A percentile compares a stretch with the other conserved stretches of the same genome.
Evolutionary conservation across 208 protist genomes (phyloP).

Genomic region (Wallacemonas sp.): DNA sequence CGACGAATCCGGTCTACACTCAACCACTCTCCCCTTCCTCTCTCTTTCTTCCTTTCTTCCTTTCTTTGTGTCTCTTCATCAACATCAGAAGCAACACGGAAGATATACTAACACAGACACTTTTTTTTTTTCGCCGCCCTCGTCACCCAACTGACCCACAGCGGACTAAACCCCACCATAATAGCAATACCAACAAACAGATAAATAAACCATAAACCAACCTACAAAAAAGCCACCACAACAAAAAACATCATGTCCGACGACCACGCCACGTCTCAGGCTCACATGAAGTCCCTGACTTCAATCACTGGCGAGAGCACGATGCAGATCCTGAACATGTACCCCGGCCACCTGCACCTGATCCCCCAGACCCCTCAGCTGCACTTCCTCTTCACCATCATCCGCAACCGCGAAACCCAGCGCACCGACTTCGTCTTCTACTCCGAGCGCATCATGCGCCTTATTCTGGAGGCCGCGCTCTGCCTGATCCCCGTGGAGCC

Average conservation of each 20-base stretch:
- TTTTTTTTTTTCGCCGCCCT: no score
- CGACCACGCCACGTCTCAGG: not conserved
- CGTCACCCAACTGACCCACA: not conserved
- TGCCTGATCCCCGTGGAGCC: constrained; percentile 86
- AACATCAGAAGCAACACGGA: no score
- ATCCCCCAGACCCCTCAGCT: constrained; percentile 89
- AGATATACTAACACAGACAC: no score
- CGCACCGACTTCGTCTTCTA: constrained; percentile 97
- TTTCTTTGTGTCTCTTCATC: no score
- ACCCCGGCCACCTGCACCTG: constrained; percentile 60
- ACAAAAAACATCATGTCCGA: constrained; percentile 11
- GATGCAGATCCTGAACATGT: constrained; percentile 66
- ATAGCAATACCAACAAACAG: constrained; percentile 5
- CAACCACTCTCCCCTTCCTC: not conserved
- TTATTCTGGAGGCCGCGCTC: constrained; percentile 94
- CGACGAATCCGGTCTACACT: no score
- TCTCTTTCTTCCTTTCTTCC: constrained; percentile 12
- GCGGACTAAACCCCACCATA: no score
- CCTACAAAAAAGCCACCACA: not conserved
- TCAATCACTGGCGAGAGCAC: constrained; percentile 27
- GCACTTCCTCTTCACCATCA: constrained; percentile 94
- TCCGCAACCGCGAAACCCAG: constrained; percentile 89
- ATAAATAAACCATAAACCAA: not conserved
- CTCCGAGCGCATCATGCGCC: constrained; percentile 94
- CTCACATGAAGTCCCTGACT: not conserved